Conservation (phyloP, 768 basidiomycete genomes). For the Amyloporia xantha region DNA sequence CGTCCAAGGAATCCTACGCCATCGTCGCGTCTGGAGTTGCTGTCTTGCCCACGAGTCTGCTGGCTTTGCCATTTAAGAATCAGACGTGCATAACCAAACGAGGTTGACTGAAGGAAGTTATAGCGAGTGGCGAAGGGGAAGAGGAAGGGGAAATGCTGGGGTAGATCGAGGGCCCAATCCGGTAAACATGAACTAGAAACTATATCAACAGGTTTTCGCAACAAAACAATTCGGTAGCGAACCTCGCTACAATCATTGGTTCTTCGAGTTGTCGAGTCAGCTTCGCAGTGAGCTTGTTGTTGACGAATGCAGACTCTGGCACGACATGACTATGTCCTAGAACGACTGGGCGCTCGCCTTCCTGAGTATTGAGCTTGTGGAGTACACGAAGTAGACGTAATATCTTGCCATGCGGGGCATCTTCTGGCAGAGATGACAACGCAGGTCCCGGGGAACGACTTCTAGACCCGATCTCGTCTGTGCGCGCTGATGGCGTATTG, state of each 20-base stretch:
- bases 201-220: conserved; percentile 5
- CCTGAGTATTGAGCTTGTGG: conserved; percentile 73
- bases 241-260: conserved; percentile 99
- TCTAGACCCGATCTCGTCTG: conserved; percentile 40
- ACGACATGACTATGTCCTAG: conserved; percentile 50
- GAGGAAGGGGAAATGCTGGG: conserved; percentile 95
- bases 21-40: conserved; percentile 79
- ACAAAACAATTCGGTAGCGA: conserved; percentile 14
- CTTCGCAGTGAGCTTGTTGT: conserved; percentile 97
- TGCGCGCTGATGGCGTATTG: conserved; percentile 22
- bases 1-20: conserved; percentile 89
- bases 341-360: conserved; percentile 52
- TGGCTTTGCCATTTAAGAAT: conserved; percentile 89
- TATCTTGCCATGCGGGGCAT: conserved; percentile 84
- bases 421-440: conserved; percentile 76
- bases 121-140: conserved; percentile 98
- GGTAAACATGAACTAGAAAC: conserved; percentile 80
- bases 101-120: conserved; percentile 94
- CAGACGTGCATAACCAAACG: conserved; percentile 94
- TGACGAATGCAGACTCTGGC: conserved; percentile 83
- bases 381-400: conserved; percentile 84
- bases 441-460: conserved; percentile 58
- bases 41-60: conserved; percentile 72
- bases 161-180: conserved; percentile 94
- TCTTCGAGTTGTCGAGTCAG: conserved; percentile 96